A percentile compares a stretch with the other conserved stretches of the same genome.
Evolutionary conservation across 148 eudicot species (phyloP).

Genomic region (Euryodendron excelsum): DNA sequence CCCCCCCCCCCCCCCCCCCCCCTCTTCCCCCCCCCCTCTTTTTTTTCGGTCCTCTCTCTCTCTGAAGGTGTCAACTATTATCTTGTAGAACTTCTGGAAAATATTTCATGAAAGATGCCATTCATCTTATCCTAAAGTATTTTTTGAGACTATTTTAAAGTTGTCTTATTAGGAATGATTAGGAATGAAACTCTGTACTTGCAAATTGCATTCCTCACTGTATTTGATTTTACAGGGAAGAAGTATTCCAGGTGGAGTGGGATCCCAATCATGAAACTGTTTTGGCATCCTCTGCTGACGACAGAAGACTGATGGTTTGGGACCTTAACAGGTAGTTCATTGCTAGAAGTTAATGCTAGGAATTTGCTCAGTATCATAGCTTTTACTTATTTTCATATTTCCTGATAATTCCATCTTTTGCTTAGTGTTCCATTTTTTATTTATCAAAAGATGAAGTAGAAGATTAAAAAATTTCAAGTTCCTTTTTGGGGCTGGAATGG

Average conservation of each 20-base stretch:
- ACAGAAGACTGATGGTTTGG: slow-evolving; percentile 98
- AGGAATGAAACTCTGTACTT: background rate
- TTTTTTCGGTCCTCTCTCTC: too few species aligned
- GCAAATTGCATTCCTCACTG: background rate
- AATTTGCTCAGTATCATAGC: background rate
- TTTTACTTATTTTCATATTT: background rate
- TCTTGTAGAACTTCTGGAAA: too few species aligned
- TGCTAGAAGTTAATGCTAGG: background rate
- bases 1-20: too few species aligned
- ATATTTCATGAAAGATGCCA: too few species aligned
- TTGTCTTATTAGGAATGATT: background rate
- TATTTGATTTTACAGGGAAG: slow-evolving; percentile 53
- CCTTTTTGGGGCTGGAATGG: background rate
- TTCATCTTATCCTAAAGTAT: background rate
- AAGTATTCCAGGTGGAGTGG: slow-evolving; percentile 98
- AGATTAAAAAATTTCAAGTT: background rate
- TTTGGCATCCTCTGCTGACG: slow-evolving; percentile 86
- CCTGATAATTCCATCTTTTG: background rate
- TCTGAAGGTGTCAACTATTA: too few species aligned
- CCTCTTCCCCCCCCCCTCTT: too few species aligned
- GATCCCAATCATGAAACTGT: slow-evolving; percentile 96
- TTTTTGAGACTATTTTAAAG: background rate
- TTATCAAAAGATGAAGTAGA: background rate
- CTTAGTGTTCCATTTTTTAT: background rate
- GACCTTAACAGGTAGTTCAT: slow-evolving; percentile 79